Evolutionary conservation across 129 eudicot species (phyloP), one percentile per base, ranked within the genome.

Genomic region (Smallanthus sonchifolius): DNA sequence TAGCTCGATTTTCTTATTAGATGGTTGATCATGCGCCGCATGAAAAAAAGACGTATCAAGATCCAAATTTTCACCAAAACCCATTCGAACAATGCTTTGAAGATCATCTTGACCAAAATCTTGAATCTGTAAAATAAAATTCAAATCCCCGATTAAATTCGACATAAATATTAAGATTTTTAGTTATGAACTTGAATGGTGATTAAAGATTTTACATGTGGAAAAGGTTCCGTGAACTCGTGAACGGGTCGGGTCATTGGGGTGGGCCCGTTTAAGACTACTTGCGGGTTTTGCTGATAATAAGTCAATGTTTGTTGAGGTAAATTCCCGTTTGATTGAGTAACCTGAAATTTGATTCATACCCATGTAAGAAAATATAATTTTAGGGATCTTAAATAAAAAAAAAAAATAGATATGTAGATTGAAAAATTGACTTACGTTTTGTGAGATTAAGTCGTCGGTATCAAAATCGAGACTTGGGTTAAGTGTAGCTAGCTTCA

Each of bases 31-130:
- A 8, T 4, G 65, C 5, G 24, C 6, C 51, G 16, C 37, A 16
- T 64, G 75, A 56, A 72, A 79, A 79, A 79, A 65, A 10, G 83
- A 55, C 7, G 67, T 35, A 72, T 52, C 74, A 16, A 72, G 51
- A 55, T 79, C 78, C 37, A 82, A 64, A 73, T 80, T 83, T 75
- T 84, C 89, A 47, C 83, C 87, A 61, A 81, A 85, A 10, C 96
- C 96, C 88, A 84, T 92, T 47, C 85, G 92, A 32, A 93, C 97
- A 75, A 93, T 90, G 92, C 95, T 90, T 57, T 93, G 97, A 44
- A 93, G 84, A 61, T 93, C 97, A 44, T 88, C 96, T 73, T 86
- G 92, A 32, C 82, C 80, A 39, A 93, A 83, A 68, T 85, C 76
- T 6, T 90, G 77, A 44, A 86, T 76, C 96, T 90, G 88, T 4